Base-by-base conservation (phyloP, 257 asterid genomes). In the Orobanche coerulescens region DNA sequence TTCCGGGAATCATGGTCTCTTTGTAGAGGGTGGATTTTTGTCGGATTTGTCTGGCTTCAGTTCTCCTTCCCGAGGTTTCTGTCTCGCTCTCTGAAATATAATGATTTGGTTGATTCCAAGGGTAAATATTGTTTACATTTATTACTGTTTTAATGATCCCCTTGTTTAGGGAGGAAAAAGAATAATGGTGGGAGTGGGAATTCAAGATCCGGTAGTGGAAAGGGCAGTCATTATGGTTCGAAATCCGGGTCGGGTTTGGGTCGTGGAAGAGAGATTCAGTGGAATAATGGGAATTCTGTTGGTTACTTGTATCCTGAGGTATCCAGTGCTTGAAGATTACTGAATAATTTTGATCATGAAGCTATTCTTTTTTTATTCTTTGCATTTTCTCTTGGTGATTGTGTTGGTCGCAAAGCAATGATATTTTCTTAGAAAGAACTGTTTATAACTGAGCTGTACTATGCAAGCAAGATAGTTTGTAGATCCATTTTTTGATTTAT, bases 21-120 rank as follows among this genome's bases (percentile, higher is more conserved):
- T 87, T 62, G 87, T 87, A 5, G 91, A 80, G 62, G 97, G 97
- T 12, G 96, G 97, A 37, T 37, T 76, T 22, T 66, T 91, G 36
- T 75, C 86, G 12, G 90, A 91, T 72, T 87, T 94, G 94, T 58
- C 82, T 13, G 66, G 68, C 52, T 55, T 58, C 74, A 58, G 57
- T 67, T 79, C 90, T 60, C 82, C 87, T 61, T 71, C 94, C 13
- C 64, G 83, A 81, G 97, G 97, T 89, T 53, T 51, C 34, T 57
- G n/a, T n/a, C n/a, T n/a, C 50, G 34, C 28, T 37, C 56, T 14
- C 5, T n/a, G 34, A 50, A 26, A 16, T 61, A 3, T 60, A n/a
- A n/a, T n/a, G n/a, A n/a, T n/a, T 33, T 15, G 14, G 36, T 55
- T 66, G 42, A 1, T 30, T 14, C 8, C 22, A 43, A 31, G 20